A percentile compares a stretch with the other conserved stretches of the same genome.
phyloP scores from a whole-genome alignment of 352 stramenopile species.

The Pythium periplocum region DNA sequence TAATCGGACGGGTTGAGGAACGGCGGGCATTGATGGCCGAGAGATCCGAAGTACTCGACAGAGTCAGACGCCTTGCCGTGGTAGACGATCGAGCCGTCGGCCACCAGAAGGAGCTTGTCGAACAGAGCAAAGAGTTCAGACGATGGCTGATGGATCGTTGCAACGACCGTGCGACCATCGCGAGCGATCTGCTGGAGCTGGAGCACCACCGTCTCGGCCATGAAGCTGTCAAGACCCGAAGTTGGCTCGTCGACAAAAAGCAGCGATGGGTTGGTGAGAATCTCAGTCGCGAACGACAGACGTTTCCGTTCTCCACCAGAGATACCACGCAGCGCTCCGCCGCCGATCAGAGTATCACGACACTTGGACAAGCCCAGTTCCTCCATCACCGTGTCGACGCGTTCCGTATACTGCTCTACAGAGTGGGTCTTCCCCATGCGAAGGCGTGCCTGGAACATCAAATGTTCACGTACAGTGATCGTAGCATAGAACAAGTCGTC shows the following conservation, averaged over 20 bases:
- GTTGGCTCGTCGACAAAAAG: slow-evolving; percentile 86
- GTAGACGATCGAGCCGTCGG: slow-evolving; percentile 44
- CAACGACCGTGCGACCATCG: slow-evolving; percentile 80
- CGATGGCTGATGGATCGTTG: slow-evolving; percentile 86
- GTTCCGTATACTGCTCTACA: slow-evolving; percentile 20
- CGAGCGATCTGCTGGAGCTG: slow-evolving; percentile 71
- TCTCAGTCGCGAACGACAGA: slow-evolving; percentile 74
- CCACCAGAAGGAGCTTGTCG: slow-evolving; percentile 52
- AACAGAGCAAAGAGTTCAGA: slow-evolving; percentile 54
- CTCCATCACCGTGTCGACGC: slow-evolving; percentile 50
- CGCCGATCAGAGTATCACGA: slow-evolving; percentile 51
- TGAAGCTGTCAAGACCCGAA: slow-evolving; percentile 52
- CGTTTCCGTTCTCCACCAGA: slow-evolving; percentile 39
- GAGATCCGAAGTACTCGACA: slow-evolving; percentile 49
- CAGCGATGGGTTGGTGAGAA: slow-evolving; percentile 74
- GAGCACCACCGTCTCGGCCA: slow-evolving; percentile 38
- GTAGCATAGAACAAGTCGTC: slow-evolving; percentile 89
- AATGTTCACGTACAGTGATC: slow-evolving; percentile 87
- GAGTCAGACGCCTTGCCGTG: slow-evolving; percentile 42
- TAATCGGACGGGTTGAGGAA: slow-evolving; percentile 65
- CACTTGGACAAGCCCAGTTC: slow-evolving; percentile 51
- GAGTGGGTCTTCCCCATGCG: slow-evolving; percentile 46
- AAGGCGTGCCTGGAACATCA: slow-evolving; percentile 80
- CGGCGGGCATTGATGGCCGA: slow-evolving; percentile 44
- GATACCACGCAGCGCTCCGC: not conserved